phyloP scores from a whole-genome alignment of 2,329 filamentous ascomycete species.

The Cordyceps militaris region DNA sequence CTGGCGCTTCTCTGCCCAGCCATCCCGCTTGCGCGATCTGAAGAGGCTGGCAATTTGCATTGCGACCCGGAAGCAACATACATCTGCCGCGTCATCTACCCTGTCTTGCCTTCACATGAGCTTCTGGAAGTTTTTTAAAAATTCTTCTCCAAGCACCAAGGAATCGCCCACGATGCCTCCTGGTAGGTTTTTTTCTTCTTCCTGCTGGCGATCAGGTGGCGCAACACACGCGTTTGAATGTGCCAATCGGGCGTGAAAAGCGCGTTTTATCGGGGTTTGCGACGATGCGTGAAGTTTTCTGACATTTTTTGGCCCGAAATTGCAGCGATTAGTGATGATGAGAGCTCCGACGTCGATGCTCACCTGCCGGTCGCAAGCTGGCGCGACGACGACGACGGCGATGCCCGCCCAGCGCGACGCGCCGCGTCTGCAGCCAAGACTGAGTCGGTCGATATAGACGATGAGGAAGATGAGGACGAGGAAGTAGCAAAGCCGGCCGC shows the following conservation, averaged over 20 bases:
- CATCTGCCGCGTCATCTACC: background rate
- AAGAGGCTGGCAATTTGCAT: background rate
- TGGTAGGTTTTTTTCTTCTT: background rate
- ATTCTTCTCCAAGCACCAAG: background rate
- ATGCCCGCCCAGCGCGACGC: conserved; percentile 16
- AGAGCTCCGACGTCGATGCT: conserved; percentile 27
- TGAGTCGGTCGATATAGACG: conserved; percentile 29
- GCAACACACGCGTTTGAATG: background rate
- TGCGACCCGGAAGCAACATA: background rate
- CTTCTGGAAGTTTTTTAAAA: conserved; percentile 7
- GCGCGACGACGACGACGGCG: conserved; percentile 18
- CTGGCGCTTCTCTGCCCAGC: background rate
- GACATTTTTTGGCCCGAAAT: background rate
- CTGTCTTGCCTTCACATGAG: background rate
- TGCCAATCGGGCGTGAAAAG: background rate
- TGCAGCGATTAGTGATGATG: conserved; percentile 32
- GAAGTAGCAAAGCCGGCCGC: conserved; percentile 21
- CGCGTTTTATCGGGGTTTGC: background rate
- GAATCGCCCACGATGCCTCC: conserved; percentile 8
- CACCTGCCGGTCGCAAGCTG: conserved; percentile 19
- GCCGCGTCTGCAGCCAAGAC: conserved; percentile 23
- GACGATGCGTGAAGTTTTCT: background rate
- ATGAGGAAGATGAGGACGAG: conserved; percentile 34
- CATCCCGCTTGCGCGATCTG: background rate
- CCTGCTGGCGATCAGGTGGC: background rate